Conservation (phyloP, 2,329 filamentous ascomycete genomes). For the Colletotrichum lentis region DNA sequence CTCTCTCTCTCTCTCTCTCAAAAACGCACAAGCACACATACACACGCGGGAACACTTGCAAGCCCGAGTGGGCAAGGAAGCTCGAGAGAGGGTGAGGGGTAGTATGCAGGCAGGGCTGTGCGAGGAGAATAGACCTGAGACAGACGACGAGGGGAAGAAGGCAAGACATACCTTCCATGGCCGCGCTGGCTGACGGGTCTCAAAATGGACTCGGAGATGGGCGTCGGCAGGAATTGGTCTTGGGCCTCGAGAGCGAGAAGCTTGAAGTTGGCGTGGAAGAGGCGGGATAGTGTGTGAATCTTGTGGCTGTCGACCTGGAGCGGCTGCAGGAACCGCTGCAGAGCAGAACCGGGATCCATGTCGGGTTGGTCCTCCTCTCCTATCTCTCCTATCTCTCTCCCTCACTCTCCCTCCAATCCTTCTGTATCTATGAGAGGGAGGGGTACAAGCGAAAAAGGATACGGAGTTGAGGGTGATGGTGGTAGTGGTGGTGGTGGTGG, state of each 20-base stretch:
- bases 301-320: constrained; percentile 58
- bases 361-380: not conserved
- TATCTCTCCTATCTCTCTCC: not conserved
- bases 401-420: too few species aligned
- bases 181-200: constrained; percentile 54
- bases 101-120: not conserved
- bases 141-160: not conserved
- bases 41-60: not conserved
- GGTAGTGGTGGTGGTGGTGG: too few species aligned
- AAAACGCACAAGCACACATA: too few species aligned
- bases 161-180: constrained; percentile 58
- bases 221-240: constrained; percentile 67
- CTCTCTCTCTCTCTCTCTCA: not conserved
- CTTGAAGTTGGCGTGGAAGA: constrained; percentile 58
- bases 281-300: constrained; percentile 57
- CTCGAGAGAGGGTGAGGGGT: too few species aligned
- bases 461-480: not conserved
- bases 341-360: constrained; percentile 32
- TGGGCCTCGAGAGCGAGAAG: constrained; percentile 60
- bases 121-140: not conserved
- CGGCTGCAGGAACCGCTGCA: constrained; percentile 59
- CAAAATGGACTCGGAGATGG: constrained; percentile 67
- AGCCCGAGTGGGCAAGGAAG: not conserved
- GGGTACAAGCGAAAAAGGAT: not conserved
- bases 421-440: too few species aligned